Evolutionary conservation across 805 yeast genomes (phyloP), one percentile per base, ranked within the genome.

Genomic region (Cyberlindnera misumaiensis): DNA sequence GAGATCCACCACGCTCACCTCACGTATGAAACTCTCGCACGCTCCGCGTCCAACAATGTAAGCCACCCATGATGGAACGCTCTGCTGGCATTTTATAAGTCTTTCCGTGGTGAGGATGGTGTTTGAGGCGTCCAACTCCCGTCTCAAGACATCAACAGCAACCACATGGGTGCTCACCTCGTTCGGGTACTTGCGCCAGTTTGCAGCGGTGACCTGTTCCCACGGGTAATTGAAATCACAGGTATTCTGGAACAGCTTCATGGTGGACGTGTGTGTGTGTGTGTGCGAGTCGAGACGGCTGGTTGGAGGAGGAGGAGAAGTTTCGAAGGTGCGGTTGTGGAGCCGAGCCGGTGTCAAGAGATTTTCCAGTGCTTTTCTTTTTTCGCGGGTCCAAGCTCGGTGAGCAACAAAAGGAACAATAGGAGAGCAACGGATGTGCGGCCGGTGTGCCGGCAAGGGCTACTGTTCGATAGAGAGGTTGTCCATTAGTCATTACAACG

Each of bases 171-270:
- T 75, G 7, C 96, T 80, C 42, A 81, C 70, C 51, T 88, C 95
- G 58, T 93, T 90, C n/a, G 98, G 98, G 62, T 90, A 90, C 51
- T 90, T 90, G 48, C 75, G 78, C 98, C 98, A 90, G 62, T 89
- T 88, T 36, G 97, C 97, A 2, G 95, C 88, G 1, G 96, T 83
- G 18, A 90, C 95, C 51, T 83, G 87, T 18, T 83, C 95, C 97
- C 97, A 90, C 0, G 94, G 76, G 55, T 93, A 89, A 39, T 77
- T 66, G 59, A 87, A 90, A 30, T 63, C 67, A 58, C 83, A 90
- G 14, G 69, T 61, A 29, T 83, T 73, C 30, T 75, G 76, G 57
- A 87, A 89, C 34, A 90, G 67, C 60, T 82, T 86, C 98, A 90
- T 90, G 34, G 11, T 22, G 28, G n/a, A 8, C 5, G n/a, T 27